Evolutionary conservation across 73 alveolate genomes (phyloP).

Genomic region (Durusdinium trenchii): DNA sequence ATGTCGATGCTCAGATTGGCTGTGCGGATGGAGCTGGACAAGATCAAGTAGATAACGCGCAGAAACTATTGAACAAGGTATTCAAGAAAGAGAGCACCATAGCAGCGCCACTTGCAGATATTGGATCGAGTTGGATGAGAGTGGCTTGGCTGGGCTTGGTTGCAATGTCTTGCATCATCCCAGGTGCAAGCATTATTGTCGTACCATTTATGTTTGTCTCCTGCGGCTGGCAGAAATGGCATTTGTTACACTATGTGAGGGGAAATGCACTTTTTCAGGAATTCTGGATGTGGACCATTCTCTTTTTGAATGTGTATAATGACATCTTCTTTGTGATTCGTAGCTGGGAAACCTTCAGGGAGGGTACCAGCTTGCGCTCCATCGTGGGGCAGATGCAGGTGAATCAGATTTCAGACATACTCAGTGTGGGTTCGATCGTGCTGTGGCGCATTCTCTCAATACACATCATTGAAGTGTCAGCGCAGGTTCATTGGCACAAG

Average conservation of each 20-base stretch:
- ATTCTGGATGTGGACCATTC: neutral
- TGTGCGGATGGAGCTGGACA: no score
- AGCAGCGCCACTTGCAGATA: neutral
- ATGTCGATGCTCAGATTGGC: no score
- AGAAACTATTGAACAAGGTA: neutral
- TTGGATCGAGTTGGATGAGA: slow-evolving; percentile 18
- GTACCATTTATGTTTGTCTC: neutral
- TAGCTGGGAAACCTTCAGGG: neutral
- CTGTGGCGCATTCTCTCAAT: slow-evolving; percentile 19
- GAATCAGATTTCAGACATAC: neutral
- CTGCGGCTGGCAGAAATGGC: neutral
- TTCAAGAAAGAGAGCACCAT: neutral
- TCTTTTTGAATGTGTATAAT: neutral
- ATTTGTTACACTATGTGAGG: neutral
- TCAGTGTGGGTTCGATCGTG: neutral
- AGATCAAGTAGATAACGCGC: neutral
- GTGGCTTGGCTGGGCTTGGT: slow-evolving; percentile 8
- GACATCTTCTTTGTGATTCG: neutral
- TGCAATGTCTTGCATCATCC: neutral
- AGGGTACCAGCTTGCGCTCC: neutral
- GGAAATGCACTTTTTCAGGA: neutral
- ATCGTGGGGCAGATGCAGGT: neutral
- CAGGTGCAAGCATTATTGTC: neutral
- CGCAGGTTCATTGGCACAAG: neutral
- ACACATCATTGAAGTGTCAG: slow-evolving; percentile 14